Base-by-base conservation (phyloP, 306 rosid genomes). In the Inga oerstediana region DNA sequence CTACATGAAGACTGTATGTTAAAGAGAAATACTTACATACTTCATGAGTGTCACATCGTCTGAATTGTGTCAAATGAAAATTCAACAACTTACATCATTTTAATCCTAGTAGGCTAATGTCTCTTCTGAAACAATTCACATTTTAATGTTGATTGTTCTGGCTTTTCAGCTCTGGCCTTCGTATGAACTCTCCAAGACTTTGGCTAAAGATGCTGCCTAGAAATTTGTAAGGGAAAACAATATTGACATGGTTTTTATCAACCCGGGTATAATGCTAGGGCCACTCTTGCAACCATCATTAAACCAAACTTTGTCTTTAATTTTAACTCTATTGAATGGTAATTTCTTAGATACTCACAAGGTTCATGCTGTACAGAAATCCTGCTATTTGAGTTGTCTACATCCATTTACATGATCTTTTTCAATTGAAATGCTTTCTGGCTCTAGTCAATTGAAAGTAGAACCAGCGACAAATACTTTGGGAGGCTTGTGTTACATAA, bases 181-280 rank as follows among this genome's bases (percentile, higher is more conserved):
- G 2, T 65, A 65, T 65, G 43, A 12, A 32, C 43, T 65, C 5
- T 65, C 71, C 4, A 65, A 65, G 71, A 65, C 71, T 65, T 32
- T 65, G 43, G 71, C 44, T 34, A 44, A 65, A 65, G 71, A 65
- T 32, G 71, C 71, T 14, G 71, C 71, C 71, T 32, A n/a, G 43
- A 65, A 32, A 65, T 65, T 65, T 65, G 71, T 32, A 15, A 65
- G 10, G 34, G 71, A 65, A 15, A 65, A 34, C 43, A 65, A 65
- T 17, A 65, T 65, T 34, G 44, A 65, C 43, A 65, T 65, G 71
- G 71, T 65, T 15, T 44, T 34, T 16, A 65, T 65, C 43, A 65
- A 65, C 43, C 71, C n/a, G 5, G 39, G 43, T 32, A 20, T 65
- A 2, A 44, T 65, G n/a, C 39, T 65, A 32, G 71, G 71, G 41